Base-by-base conservation (phyloP, 2,329 filamentous ascomycete genomes). In the Diplodia sapinea region DNA sequence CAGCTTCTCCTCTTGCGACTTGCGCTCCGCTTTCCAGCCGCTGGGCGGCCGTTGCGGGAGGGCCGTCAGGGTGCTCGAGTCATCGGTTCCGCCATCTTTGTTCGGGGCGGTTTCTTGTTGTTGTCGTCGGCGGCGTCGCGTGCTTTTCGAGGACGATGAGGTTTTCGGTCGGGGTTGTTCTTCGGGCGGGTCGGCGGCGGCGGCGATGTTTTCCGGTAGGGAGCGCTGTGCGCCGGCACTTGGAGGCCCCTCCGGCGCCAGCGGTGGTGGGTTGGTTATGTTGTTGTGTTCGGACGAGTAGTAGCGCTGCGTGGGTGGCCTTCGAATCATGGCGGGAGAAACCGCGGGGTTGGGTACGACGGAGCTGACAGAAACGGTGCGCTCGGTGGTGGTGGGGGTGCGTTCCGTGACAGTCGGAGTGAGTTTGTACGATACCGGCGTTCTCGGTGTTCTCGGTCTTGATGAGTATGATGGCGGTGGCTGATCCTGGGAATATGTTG, bases 131-230 rank as follows among this genome's bases (percentile, higher is more conserved):
- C 4, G 55, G 8, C 11, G 38, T 26, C 20, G 15, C 11, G 13
- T 17, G 15, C n/a, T 40, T n/a, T n/a, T 59, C 36, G n/a, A 15
- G 6, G 52, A 56, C 5, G 51, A 29, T n/a, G 51, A 15, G 17
- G 52, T 33, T 6, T 33, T 56, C 31, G 52, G 52, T n/a, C 29
- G 52, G n/a, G 52, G 29, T 8, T 6, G 40, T 47, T 47, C 29
- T 23, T 31, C 51, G 38, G 68, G 63, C 9, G 70, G 68, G 15
- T 65, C 56, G 7, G 70, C 65, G 40, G 23, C 23, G 23, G 23
- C 66, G 26, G 76, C 69, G 33, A 70, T 70, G 3, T 72, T 73
- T 20, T 76, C 74, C 66, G 72, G 74, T 66, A 73, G 71, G 50
- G 72, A 74, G 15, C 74, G 74, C 54, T 72, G 71, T 11, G 71